phyloP scores from a whole-genome alignment of 2,329 filamentous ascomycete species.

The Beauveria brongniartii region DNA sequence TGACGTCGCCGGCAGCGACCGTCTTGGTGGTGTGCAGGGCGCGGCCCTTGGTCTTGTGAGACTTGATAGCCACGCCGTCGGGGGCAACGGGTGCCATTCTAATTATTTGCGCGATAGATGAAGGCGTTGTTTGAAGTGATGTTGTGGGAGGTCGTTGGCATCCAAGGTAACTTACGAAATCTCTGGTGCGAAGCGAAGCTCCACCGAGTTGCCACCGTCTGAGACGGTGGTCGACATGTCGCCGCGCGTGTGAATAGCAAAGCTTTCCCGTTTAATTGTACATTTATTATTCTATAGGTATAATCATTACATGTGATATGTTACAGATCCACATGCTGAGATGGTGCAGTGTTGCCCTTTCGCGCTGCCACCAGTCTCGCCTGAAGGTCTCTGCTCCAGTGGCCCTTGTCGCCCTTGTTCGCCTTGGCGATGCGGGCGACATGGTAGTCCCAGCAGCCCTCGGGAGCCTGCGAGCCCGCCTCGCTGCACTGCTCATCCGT shows the following conservation, averaged over 20 bases:
- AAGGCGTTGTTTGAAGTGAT: neutral
- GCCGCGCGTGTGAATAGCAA: neutral
- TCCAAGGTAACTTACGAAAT: neutral
- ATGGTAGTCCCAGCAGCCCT: conserved; percentile 53
- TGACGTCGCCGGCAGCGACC: conserved; percentile 36
- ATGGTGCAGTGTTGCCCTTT: conserved; percentile 20
- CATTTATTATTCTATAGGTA: neutral
- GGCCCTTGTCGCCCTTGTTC: conserved; percentile 27
- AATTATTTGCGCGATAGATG: too few species aligned
- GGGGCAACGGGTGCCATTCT: neutral
- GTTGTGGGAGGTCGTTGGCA: neutral
- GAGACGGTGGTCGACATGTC: neutral
- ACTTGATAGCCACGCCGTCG: neutral
- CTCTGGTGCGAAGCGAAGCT: conserved; percentile 6
- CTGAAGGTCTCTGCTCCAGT: conserved; percentile 40
- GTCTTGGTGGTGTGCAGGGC: conserved; percentile 34
- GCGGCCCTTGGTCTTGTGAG: conserved; percentile 30
- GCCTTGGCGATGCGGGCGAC: conserved; percentile 32
- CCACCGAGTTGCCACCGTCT: neutral
- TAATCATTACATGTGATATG: neutral
- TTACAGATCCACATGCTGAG: conserved; percentile 27
- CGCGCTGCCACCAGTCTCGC: conserved; percentile 26
- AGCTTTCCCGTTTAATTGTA: neutral
- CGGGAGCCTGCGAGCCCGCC: conserved; percentile 25
- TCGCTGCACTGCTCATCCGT: conserved; percentile 29